Evolutionary conservation across 257 asterid genomes (phyloP).

Genomic region (Linderniella brevidens): DNA sequence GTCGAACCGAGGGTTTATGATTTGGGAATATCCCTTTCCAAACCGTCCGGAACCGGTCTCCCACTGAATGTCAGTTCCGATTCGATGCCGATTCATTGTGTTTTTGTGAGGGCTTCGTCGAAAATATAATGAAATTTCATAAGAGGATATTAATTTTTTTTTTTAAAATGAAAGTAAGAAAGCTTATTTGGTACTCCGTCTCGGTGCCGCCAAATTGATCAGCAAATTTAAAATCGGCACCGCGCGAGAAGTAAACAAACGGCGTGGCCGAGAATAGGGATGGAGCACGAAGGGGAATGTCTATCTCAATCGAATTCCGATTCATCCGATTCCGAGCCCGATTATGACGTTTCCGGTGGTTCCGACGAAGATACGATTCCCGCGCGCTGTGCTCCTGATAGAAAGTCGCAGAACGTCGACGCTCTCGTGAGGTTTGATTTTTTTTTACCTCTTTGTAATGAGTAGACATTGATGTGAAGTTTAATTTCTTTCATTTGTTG

Average conservation of each 20-base stretch:
- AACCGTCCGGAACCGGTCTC: no score
- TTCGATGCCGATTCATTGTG: no score
- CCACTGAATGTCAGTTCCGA: no score
- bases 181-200: no score
- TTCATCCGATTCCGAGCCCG: conserved; percentile 23
- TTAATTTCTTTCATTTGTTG: not conserved
- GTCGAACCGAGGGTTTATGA: no score
- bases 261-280: conserved; percentile 1
- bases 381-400: conserved; percentile 14
- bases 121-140: no score
- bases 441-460: not conserved
- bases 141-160: no score
- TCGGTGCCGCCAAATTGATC: not conserved
- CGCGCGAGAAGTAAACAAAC: no score
- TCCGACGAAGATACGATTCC: conserved; percentile 11
- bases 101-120: no score
- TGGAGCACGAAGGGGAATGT: conserved; percentile 44
- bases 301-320: conserved; percentile 25
- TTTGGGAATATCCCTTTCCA: no score
- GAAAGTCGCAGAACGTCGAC: conserved; percentile 48
- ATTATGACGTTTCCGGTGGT: conserved; percentile 26
- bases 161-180: no score
- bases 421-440: conserved; percentile 53
- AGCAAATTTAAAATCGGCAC: not conserved
- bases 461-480: conserved; percentile 1